Conservation (phyloP, 169 alveolate species). For the Plasmodium vivax region DNA sequence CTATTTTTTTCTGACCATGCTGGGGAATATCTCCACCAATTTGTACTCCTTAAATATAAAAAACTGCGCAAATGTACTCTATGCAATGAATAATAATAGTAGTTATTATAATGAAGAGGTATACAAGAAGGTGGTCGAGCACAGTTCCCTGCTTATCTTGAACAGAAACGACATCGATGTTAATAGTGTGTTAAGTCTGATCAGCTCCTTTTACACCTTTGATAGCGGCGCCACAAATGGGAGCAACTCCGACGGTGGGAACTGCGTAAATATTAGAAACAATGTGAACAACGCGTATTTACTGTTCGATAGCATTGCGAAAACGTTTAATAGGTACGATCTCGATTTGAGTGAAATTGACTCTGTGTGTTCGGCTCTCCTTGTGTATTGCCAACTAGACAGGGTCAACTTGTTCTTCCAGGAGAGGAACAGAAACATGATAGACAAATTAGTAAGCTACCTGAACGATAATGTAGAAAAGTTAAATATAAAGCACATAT, state of each 20-base stretch:
- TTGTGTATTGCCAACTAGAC: conserved; percentile 24
- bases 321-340: conserved; percentile 61
- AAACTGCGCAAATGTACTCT: conserved; percentile 39
- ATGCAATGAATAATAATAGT: conserved; percentile 58
- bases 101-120: conserved; percentile 51
- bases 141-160: conserved; percentile 36
- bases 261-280: neutral
- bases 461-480: conserved; percentile 34
- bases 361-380: conserved; percentile 22
- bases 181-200: conserved; percentile 22
- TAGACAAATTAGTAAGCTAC: conserved; percentile 20
- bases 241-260: neutral
- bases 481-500: conserved; percentile 52
- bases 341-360: conserved; percentile 42
- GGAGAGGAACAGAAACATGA: conserved; percentile 31
- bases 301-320: conserved; percentile 47
- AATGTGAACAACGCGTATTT: conserved; percentile 23
- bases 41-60: conserved; percentile 54
- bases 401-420: conserved; percentile 48
- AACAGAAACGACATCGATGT: conserved; percentile 62
- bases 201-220: conserved; percentile 28
- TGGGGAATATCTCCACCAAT: conserved; percentile 48
- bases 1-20: conserved; percentile 74
- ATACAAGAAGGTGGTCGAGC: conserved; percentile 35
- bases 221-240: neutral